These are phyloP conservation scores for Bipolaris sorokiniana DNA, from an alignment of 2,329 filamentous ascomycete species.

Conservation along the genomic window DNA sequence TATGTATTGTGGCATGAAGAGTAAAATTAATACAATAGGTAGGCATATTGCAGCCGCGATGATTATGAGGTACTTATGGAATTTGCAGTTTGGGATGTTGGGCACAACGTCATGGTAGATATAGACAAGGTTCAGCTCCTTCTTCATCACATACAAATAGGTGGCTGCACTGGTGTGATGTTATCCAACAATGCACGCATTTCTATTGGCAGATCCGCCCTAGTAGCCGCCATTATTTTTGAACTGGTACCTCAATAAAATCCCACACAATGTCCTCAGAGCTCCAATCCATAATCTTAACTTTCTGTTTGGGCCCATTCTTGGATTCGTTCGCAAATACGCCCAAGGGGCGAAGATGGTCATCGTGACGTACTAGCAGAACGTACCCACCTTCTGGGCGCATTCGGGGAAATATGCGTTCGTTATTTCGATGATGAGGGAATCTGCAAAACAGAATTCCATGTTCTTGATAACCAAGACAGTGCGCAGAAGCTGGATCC, in stretches of 20 bases:
- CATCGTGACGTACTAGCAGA: constrained; percentile 2
- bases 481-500: constrained; percentile 38
- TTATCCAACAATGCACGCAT: neutral
- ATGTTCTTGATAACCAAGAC: constrained; percentile 10
- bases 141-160: neutral
- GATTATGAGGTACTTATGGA: too few species aligned
- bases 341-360: constrained; percentile 10
- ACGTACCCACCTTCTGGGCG: constrained; percentile 12
- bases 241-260: constrained; percentile 13
- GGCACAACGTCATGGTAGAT: too few species aligned
- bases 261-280: constrained; percentile 9
- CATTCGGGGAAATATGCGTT: constrained; percentile 13
- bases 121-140: too few species aligned
- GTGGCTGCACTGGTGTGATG: neutral
- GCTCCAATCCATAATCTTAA: constrained; percentile 11
- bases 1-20: too few species aligned
- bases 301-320: constrained; percentile 1
- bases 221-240: neutral
- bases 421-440: constrained; percentile 5
- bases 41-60: too few species aligned
- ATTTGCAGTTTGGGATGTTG: too few species aligned
- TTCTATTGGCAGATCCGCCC: neutral
- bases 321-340: constrained; percentile 4
- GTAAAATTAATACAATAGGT: too few species aligned
- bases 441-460: constrained; percentile 3